A percentile compares a stretch with the other conserved stretches of the same genome.
Evolutionary conservation across 306 rosid genomes (phyloP).

Genomic region (Pueraria montana): DNA sequence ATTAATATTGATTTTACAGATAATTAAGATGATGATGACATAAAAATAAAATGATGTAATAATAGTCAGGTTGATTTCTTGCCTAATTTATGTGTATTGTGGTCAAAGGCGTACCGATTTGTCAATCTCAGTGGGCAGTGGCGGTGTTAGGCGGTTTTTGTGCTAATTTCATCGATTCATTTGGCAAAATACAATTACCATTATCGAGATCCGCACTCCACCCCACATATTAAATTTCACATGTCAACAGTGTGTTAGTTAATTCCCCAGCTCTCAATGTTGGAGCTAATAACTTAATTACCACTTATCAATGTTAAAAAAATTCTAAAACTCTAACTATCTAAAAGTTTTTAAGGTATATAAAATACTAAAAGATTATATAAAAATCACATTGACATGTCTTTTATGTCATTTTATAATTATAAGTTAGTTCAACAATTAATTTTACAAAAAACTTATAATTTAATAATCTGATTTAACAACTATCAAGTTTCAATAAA

Average conservation of each 20-base stretch:
- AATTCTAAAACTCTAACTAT: no score
- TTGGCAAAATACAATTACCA: not conserved
- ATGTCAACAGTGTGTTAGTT: slow-evolving; percentile 2
- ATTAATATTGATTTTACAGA: not conserved
- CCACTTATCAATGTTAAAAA: no score
- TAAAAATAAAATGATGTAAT: not conserved
- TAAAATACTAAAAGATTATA: no score
- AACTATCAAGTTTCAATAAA: no score
- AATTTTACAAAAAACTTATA: no score
- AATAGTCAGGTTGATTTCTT: not conserved
- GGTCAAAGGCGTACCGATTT: not conserved
- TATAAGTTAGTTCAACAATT: no score
- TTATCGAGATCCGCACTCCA: not conserved
- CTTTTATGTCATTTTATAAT: no score
- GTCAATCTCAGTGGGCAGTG: not conserved
- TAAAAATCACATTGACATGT: no score
- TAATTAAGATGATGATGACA: not conserved
- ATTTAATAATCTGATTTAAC: no score
- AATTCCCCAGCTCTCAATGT: not conserved
- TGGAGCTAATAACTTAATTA: not conserved
- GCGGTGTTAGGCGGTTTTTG: not conserved
- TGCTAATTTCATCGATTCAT: not conserved
- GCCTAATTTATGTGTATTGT: not conserved
- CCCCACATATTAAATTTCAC: not conserved
- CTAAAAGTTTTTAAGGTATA: no score